Percentiles rank a stretch among this genome's conserved stretches.
These are phyloP conservation scores for Luvunga scandens DNA, from an alignment of 345 rosid genomes.

Conservation along the genomic window DNA sequence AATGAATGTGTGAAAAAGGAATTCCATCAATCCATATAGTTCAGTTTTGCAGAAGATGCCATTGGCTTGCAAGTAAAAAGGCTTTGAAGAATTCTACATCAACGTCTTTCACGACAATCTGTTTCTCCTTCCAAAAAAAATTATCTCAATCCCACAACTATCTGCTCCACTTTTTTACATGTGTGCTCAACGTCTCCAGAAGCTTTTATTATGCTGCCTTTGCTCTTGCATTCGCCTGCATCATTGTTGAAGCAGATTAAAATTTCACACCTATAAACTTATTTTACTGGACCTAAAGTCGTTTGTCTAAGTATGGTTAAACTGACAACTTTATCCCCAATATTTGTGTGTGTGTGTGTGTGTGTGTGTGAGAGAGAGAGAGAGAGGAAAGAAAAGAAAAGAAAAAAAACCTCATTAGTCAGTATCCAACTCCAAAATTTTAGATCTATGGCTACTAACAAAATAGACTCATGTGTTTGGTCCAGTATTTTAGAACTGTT, in stretches of 20 bases:
- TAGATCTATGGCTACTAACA: background rate
- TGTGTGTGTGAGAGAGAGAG: no score
- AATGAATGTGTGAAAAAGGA: background rate
- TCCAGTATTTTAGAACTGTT: no score
- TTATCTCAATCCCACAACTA: background rate
- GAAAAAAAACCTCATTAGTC: background rate
- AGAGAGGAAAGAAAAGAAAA: no score
- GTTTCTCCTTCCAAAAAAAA: background rate
- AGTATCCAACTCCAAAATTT: background rate
- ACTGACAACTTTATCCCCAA: background rate
- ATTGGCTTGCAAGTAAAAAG: background rate
- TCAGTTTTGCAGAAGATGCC: background rate
- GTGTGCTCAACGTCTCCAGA: constrained; percentile 51
- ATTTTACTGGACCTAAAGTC: background rate
- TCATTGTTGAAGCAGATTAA: constrained; percentile 10
- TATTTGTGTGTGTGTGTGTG: no score
- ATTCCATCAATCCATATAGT: background rate
- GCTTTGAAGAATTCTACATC: background rate
- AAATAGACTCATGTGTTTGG: background rate
- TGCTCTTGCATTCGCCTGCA: constrained; percentile 84
- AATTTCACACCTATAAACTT: background rate
- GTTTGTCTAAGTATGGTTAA: background rate
- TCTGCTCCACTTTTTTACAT: constrained; percentile 1
- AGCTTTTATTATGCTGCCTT: constrained; percentile 56
- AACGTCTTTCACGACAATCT: background rate